Conservation (phyloP, 768 basidiomycete genomes). For the Amyloporia xantha region DNA sequence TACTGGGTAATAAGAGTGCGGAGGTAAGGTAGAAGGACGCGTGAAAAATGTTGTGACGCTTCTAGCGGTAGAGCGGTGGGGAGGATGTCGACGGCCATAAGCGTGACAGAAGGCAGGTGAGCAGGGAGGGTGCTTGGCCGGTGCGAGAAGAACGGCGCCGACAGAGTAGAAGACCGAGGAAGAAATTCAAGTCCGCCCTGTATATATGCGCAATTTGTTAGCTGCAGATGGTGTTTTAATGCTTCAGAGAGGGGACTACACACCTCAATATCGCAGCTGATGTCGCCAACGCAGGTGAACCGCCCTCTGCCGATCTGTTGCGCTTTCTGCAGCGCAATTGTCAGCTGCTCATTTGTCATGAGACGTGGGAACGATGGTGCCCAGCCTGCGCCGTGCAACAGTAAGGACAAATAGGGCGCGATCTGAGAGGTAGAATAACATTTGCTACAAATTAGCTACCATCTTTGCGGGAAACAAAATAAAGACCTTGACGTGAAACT, state of each 20-base stretch:
- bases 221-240: background rate
- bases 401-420: slow-evolving; percentile 77
- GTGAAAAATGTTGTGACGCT: slow-evolving; percentile 72
- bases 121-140: slow-evolving; percentile 35
- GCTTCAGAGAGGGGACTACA: too few species aligned
- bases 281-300: slow-evolving; percentile 74
- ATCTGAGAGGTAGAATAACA: slow-evolving; percentile 40
- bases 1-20: slow-evolving; percentile 44
- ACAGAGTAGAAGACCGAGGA: slow-evolving; percentile 68
- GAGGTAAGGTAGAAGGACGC: slow-evolving; percentile 62
- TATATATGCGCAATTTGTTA: background rate
- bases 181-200: slow-evolving; percentile 86
- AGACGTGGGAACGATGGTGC: slow-evolving; percentile 68
- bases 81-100: slow-evolving; percentile 90
- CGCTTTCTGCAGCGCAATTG: slow-evolving; percentile 41
- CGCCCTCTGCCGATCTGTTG: slow-evolving; percentile 45
- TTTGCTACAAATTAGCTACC: too few species aligned
- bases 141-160: slow-evolving; percentile 60
- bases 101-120: slow-evolving; percentile 52
- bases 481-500: slow-evolving; percentile 69
- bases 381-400: slow-evolving; percentile 89
- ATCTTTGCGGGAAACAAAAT: too few species aligned
- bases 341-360: slow-evolving; percentile 62
- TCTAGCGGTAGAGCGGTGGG: slow-evolving; percentile 81
- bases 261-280: slow-evolving; percentile 84